Percentiles rank a stretch among this genome's conserved stretches.
phyloP scores from a whole-genome alignment of 2,329 filamentous ascomycete genomes.

The Teratosphaeria destructans region DNA sequence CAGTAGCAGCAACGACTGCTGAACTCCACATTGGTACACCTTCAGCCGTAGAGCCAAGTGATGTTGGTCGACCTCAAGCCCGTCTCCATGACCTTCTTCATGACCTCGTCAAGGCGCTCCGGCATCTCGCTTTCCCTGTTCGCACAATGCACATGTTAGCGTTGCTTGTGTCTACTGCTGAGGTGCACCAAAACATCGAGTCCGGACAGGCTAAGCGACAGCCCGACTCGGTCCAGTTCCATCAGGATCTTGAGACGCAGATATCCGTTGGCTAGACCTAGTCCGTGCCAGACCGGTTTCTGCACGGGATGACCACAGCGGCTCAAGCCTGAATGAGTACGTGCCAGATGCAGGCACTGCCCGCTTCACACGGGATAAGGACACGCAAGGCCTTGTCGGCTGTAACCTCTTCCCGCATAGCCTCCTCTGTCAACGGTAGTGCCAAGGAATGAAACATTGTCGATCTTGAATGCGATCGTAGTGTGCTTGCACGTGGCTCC shows the following conservation, averaged over 20 bases:
- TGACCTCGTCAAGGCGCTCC: not conserved
- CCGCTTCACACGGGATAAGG: not conserved
- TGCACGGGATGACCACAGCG: not conserved
- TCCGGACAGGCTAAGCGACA: no score
- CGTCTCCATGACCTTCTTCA: not conserved
- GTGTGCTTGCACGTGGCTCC: no score
- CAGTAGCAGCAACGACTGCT: no score
- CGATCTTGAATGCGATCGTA: not conserved
- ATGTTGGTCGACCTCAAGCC: not conserved
- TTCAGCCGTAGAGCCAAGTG: not conserved
- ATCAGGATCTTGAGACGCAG: no score
- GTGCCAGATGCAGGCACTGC: not conserved
- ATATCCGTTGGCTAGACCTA: no score
- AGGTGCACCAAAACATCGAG: not conserved
- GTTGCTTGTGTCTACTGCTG: not conserved
- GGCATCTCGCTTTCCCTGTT: not conserved
- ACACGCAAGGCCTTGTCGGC: not conserved
- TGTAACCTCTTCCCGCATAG: not conserved
- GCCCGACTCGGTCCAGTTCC: no score
- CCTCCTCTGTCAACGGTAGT: not conserved
- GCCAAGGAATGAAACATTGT: not conserved
- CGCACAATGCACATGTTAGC: not conserved
- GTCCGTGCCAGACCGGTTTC: no score
- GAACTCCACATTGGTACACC: not conserved
- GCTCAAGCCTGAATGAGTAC: not conserved